Base-by-base conservation (phyloP, 768 basidiomycete species). In the Solioccasus polychromus region DNA sequence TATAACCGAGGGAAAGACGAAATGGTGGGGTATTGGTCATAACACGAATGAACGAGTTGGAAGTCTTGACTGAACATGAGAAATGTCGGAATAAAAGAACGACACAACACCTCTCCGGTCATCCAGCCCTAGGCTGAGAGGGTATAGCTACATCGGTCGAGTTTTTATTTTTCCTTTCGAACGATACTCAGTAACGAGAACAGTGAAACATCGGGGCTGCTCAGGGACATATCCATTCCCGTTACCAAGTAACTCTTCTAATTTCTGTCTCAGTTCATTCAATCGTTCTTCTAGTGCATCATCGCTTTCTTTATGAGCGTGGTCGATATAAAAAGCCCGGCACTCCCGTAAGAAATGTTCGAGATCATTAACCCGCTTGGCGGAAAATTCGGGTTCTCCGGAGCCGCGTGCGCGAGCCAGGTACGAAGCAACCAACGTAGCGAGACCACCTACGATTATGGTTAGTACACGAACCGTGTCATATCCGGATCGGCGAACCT, bases 381-480 rank as follows among this genome's bases (percentile, higher is more conserved):
- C 69, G 1, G 83, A 84, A n/a, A 74, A 41, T 48, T 88, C 83
- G 2, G 87, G 87, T 53, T 88, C 86, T 26, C 77, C 77, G 0
- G 83, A 80, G 10, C 85, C 83, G 19, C 85, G 78, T 20, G 77
- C 73, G 11, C 81, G 78, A 3, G 86, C 87, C 20, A 89, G 71
- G 61, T 83, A 88, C 2, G 85, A 82, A 15, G 86, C 85, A 12
- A 82, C 74, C n/a, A 88, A 18, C 0, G 86, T 89, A 4, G 85
- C 63, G 10, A 83, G 45, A n/a, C 80, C 85, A 25, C 87, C 83
- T 80, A n/a, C 0, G 39, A 18, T n/a, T 6, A 31, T 22, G 8
- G n/a, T 32, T 9, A 15, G 14, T 32, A 15, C 6, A 31, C n/a
- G 29, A 19, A 9, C 28, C 24, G 24, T 1, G 8, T 29, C 5